Percentiles rank a stretch among this genome's conserved stretches.
phyloP scores from a whole-genome alignment of 140 eudicot genomes.

The Anethum foeniculum region DNA sequence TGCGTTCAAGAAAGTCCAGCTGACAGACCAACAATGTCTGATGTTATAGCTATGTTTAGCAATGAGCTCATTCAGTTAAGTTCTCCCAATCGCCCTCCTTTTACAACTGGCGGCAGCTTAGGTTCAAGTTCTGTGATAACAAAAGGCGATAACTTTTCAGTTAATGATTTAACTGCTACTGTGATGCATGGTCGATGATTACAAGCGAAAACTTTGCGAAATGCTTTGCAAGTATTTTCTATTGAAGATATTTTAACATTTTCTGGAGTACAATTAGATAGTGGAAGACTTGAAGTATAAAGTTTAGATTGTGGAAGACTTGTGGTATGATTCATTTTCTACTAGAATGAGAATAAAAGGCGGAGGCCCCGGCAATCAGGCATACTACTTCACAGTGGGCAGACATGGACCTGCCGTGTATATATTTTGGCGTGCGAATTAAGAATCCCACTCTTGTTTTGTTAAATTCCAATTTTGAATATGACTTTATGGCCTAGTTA shows the following conservation, averaged over 20 bases:
- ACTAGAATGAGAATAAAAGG: too few species aligned
- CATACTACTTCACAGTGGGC: too few species aligned
- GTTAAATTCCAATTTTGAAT: not conserved
- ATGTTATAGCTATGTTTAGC: not conserved
- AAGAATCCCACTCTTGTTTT: not conserved
- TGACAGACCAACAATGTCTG: conserved; percentile 3
- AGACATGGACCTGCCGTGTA: not conserved
- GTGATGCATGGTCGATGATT: not conserved
- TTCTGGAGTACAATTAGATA: not conserved
- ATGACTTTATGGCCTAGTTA: too few species aligned
- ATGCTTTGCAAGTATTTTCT: not conserved
- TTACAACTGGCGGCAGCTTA: not conserved
- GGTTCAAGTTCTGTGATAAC: not conserved
- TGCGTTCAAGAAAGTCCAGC: conserved; percentile 20
- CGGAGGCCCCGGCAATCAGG: too few species aligned
- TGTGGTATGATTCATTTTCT: too few species aligned
- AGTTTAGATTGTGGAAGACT: not conserved
- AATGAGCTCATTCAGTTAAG: not conserved
- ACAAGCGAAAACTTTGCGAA: not conserved
- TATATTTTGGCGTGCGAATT: not conserved
- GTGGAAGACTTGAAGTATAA: not conserved
- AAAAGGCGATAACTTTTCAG: not conserved
- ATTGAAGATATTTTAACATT: not conserved
- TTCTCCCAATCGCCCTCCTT: not conserved
- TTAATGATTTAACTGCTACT: not conserved